Evolutionary conservation across 2,329 filamentous ascomycete genomes (phyloP), one percentile per base, ranked within the genome.

Genomic region (Calycina marina): DNA sequence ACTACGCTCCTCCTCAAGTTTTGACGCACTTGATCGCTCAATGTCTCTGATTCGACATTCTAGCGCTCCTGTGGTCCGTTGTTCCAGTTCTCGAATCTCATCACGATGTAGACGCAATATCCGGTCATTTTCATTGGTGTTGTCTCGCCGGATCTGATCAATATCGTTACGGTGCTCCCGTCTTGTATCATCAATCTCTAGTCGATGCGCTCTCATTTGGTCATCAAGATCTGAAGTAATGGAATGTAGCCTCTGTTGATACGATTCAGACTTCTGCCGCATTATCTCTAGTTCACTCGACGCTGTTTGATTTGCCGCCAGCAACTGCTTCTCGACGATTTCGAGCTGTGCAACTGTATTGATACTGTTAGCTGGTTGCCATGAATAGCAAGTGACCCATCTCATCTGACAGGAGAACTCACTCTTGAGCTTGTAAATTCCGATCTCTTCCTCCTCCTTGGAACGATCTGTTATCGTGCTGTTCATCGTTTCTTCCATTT

Each of bases 401-500:
- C n/a, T 18, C 18, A 10, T 14, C 13, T n/a, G 6, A n/a, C 6
- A 24, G 26, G n/a, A 15, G 41, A 4, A 58, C 53, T 28, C 62
- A 67, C 40, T 62, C 63, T 33, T 60, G 52, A 39, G 61, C 58
- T 88, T 92, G 42, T 81, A 78, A 6, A 81, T 46, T 11, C 77
- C 72, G 28, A 92, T 65, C 1, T 76, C 70, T 40, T 90, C 78
- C 45, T 88, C 83, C 39, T 84, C 62, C 4, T 65, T 68, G 35
- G 69, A 76, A 45, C 72, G 75, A 34, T 83, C 75, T 25, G 67
- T 68, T 8, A 77, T 66, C 14, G 79, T 75, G 18, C 67, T 67
- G 37, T 73, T 72, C 50, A 94, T 72, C 41, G 79, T 76, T 36
- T 77, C 67, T 48, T 78, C 77, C 40, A 96, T 63, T 37, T 68